phyloP scores from a whole-genome alignment of 1,139 yeast genomes.

The Trichomonascaceae sp. region DNA sequence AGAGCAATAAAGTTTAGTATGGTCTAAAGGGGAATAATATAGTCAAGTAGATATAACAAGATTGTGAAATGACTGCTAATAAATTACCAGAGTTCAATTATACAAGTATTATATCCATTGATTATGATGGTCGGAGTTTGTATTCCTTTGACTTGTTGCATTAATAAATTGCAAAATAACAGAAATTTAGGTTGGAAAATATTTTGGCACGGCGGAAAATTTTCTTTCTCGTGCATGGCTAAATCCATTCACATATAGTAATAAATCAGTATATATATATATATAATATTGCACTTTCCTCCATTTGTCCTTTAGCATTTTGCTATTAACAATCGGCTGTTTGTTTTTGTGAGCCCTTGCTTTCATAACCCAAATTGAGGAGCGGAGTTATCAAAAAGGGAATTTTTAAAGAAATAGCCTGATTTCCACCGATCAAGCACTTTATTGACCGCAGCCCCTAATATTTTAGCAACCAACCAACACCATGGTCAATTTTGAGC shows the following conservation, averaged over 20 bases:
- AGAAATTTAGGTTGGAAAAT: background rate
- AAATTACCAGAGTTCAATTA: background rate
- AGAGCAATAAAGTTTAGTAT: background rate
- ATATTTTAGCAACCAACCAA: slow-evolving; percentile 1
- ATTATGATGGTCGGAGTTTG: background rate
- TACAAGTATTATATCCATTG: slow-evolving; percentile 2
- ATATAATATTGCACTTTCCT: background rate
- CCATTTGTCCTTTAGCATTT: background rate
- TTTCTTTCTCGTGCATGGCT: background rate
- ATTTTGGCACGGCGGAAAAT: background rate
- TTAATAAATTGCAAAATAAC: background rate
- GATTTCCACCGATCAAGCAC: background rate
- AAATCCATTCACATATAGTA: background rate
- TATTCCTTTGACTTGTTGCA: background rate
- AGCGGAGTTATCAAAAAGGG: background rate
- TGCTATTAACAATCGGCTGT: background rate
- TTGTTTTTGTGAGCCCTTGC: background rate
- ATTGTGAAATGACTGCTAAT: background rate
- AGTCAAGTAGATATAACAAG: background rate
- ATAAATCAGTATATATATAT: background rate
- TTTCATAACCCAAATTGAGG: background rate
- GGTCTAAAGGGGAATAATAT: background rate
- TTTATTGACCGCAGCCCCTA: background rate
- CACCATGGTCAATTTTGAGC: background rate
- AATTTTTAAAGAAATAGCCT: background rate